phyloP scores from a whole-genome alignment of 169 alveolate genomes.

The Babesia ovis region DNA sequence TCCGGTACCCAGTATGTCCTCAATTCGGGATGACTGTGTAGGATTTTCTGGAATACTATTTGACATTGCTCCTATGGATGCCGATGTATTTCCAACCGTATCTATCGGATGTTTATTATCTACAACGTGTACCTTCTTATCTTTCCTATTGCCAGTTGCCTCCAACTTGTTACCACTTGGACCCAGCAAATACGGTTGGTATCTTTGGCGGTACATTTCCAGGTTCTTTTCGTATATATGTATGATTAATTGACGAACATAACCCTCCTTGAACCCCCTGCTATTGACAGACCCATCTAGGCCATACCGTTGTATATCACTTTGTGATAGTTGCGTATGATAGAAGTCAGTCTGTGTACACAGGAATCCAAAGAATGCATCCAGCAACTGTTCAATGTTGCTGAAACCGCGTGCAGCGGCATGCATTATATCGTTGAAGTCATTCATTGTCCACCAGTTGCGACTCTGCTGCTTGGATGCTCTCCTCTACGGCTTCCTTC shows the following conservation, averaged over 20 bases:
- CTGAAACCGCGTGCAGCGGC: constrained; percentile 44
- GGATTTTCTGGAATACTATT: neutral
- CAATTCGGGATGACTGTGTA: neutral
- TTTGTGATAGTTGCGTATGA: constrained; percentile 44
- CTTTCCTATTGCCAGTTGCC: neutral
- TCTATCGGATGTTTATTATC: neutral
- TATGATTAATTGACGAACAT: constrained; percentile 27
- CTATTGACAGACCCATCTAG: constrained; percentile 50
- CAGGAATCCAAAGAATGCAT: constrained; percentile 64
- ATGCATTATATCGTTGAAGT: constrained; percentile 63
- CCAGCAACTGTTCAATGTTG: constrained; percentile 54
- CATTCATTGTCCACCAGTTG: constrained; percentile 25
- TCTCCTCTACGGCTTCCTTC: constrained; percentile 85
- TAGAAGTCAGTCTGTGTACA: constrained; percentile 61
- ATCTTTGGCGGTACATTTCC: constrained; percentile 10
- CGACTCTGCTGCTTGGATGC: constrained; percentile 58
- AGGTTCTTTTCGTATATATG: constrained; percentile 40
- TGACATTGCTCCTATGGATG: neutral
- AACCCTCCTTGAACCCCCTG: constrained; percentile 50
- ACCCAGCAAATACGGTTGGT: constrained; percentile 60
- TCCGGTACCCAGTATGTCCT: neutral
- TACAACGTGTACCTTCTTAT: neutral
- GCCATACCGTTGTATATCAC: constrained; percentile 15
- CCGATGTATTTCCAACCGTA: neutral
- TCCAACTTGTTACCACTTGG: too few species aligned